These are phyloP conservation scores for Epichloe brachyelytri DNA, from an alignment of 2,329 filamentous ascomycete species.

Conservation along the genomic window DNA sequence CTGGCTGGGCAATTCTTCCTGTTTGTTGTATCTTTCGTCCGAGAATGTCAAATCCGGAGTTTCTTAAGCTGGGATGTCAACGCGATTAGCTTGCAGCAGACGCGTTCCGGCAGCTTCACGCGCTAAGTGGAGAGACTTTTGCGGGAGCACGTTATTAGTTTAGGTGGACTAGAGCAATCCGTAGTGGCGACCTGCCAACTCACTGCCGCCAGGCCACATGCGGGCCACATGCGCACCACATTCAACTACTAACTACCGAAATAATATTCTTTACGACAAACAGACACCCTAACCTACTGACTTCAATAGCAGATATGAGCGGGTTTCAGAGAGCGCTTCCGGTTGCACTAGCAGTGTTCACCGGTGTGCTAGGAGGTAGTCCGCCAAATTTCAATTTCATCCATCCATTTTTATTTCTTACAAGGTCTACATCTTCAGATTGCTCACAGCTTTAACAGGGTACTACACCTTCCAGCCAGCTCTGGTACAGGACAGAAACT, in stretches of 20 bases:
- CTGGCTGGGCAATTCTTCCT: background rate
- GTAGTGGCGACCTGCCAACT: background rate
- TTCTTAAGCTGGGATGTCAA: background rate
- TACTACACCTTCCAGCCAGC: slow-evolving; percentile 26
- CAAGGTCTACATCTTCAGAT: background rate
- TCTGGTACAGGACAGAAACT: slow-evolving; percentile 13
- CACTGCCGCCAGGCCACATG: background rate
- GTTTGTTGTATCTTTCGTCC: background rate
- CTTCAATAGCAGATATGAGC: slow-evolving; percentile 13
- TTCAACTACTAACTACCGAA: background rate
- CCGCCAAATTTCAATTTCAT: background rate
- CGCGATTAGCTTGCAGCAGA: slow-evolving; percentile 14
- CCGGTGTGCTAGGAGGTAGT: slow-evolving; percentile 23
- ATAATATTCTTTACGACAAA: too few relatives aligned
- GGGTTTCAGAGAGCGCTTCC: slow-evolving; percentile 23
- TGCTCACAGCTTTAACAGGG: slow-evolving; percentile 12
- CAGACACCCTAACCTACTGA: background rate
- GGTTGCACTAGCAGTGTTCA: slow-evolving; percentile 23
- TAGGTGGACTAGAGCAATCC: background rate
- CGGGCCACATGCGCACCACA: background rate
- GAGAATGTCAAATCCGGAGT: background rate
- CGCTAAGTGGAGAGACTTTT: slow-evolving; percentile 2
- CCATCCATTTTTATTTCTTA: background rate
- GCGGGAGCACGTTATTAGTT: background rate
- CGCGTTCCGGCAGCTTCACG: slow-evolving; percentile 12